Base-by-base conservation (phyloP, 495 filamentous ascomycete genomes). In the Hypoxylon intermedium region DNA sequence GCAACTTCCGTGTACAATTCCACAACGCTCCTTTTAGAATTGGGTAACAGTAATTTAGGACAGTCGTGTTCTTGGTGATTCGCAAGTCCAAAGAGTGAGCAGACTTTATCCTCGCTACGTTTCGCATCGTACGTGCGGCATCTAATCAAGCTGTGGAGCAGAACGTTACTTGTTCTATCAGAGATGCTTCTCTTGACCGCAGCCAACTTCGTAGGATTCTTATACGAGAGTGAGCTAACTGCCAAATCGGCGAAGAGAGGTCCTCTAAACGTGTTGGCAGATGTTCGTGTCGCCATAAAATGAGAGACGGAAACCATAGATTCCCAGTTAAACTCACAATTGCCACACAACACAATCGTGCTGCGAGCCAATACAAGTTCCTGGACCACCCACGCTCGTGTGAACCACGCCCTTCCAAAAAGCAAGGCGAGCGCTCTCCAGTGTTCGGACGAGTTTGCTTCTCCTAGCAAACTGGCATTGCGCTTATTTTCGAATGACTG, bases 361-460 rank as follows among this genome's bases (percentile, higher is more conserved):
- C 40, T n/a, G 0, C 12, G 49, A 18, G 57, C 58, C 18, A 69
- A 41, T 4, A 69, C 58, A 9, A 64, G 44, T 31, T 69, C 66
- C 24, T 69, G 66, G 18, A 69, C 53, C 4, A 69, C 54, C 66
- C 66, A 69, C 21, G 58, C 57, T 21, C 66, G 45, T 13, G 52
- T 58, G 7, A 65, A 69, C 61, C 61, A 69, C 0, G 36, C 33
- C 18, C 62, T 60, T 12, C 47, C 66, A 18, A 69, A 69, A 12
- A 69, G 49, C 5, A 24, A 36, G 34, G 52, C 40, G 4, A 69
- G 51, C 6, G 66, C 48, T 9, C n/a, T 36, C 66, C 61, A 69
- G 13, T 66, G 44, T 16, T 46, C 38, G n/a, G 3, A 24, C 0
- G 48, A 54, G 15, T 64, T 65, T 21, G 38, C 20, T 15, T 7